These are phyloP conservation scores for Lachancea kluyveri DNA, from an alignment of 805 yeast genomes.

Conservation along the genomic window DNA sequence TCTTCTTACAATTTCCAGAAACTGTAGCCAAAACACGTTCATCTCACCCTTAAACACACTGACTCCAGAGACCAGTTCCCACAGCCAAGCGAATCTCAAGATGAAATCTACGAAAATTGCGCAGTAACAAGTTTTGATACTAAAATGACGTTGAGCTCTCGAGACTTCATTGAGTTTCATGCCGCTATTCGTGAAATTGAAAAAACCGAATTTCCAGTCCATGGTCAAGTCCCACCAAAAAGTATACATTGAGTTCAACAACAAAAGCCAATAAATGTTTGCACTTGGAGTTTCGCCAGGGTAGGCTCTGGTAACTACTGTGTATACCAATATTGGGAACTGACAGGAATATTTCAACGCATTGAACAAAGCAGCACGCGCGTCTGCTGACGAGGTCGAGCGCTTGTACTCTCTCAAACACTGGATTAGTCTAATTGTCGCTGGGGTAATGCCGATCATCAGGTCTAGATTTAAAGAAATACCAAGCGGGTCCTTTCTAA, in stretches of 20 bases:
- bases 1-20: conserved; percentile 73
- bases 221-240: conserved; percentile 83
- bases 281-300: conserved; percentile 12
- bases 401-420: conserved; percentile 63
- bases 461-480: conserved; percentile 18
- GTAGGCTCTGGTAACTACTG: conserved; percentile 21
- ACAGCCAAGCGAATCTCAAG: conserved; percentile 73
- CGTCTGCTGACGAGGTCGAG: conserved; percentile 34
- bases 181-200: conserved; percentile 26
- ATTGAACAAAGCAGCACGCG: conserved; percentile 58
- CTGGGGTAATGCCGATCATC: conserved; percentile 46
- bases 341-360: conserved; percentile 68
- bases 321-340: conserved; percentile 43
- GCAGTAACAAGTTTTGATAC: conserved; percentile 39
- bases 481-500: conserved; percentile 3
- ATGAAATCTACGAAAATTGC: conserved; percentile 58
- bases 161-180: conserved; percentile 22
- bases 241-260: conserved; percentile 69
- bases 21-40: conserved; percentile 63
- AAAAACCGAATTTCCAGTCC: conserved; percentile 78
- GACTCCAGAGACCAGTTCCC: conserved; percentile 39
- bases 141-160: conserved; percentile 11
- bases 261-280: conserved; percentile 34
- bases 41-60: conserved; percentile 38
- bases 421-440: conserved; percentile 72